Conservation (phyloP, 495 filamentous ascomycete genomes). For the Penicillium soppii region DNA sequence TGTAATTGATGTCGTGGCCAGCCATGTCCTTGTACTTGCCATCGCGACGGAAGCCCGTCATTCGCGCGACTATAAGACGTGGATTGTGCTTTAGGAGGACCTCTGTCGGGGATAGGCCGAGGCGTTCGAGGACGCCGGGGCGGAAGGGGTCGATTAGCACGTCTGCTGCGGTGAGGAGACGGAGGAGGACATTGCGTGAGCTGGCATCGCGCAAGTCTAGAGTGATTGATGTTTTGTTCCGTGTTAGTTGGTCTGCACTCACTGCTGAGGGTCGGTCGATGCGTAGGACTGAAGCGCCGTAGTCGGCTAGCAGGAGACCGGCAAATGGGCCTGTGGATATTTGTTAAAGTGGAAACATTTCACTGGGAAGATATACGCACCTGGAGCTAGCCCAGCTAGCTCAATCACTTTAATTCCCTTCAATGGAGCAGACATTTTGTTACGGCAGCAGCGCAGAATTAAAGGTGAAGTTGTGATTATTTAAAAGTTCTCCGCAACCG, state of each 20-base stretch:
- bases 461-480: slow-evolving; percentile 1
- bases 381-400: slow-evolving; percentile 86
- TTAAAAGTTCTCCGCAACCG: slow-evolving; percentile 29
- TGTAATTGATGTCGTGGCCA: slow-evolving; percentile 97
- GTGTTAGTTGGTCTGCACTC: slow-evolving; percentile 65
- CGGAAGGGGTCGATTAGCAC: slow-evolving; percentile 92
- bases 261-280: slow-evolving; percentile 64
- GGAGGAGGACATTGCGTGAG: slow-evolving; percentile 63
- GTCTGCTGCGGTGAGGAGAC: slow-evolving; percentile 63
- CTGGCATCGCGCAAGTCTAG: slow-evolving; percentile 69
- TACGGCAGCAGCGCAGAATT: not conserved
- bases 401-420: slow-evolving; percentile 79
- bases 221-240: slow-evolving; percentile 74
- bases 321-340: slow-evolving; percentile 72
- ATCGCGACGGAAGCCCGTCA: slow-evolving; percentile 87
- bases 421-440: slow-evolving; percentile 40
- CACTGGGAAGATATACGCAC: slow-evolving; percentile 40
- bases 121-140: slow-evolving; percentile 82
- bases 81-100: slow-evolving; percentile 67
- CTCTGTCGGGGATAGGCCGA: slow-evolving; percentile 65
- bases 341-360: not conserved
- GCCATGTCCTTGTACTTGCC: slow-evolving; percentile 85
- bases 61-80: slow-evolving; percentile 75
- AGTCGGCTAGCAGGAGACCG: slow-evolving; percentile 84
- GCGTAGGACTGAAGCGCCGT: slow-evolving; percentile 82